Base-by-base conservation (phyloP, 225 moss, liverwort and hornwort species). In the Marchantia paleacea region DNA sequence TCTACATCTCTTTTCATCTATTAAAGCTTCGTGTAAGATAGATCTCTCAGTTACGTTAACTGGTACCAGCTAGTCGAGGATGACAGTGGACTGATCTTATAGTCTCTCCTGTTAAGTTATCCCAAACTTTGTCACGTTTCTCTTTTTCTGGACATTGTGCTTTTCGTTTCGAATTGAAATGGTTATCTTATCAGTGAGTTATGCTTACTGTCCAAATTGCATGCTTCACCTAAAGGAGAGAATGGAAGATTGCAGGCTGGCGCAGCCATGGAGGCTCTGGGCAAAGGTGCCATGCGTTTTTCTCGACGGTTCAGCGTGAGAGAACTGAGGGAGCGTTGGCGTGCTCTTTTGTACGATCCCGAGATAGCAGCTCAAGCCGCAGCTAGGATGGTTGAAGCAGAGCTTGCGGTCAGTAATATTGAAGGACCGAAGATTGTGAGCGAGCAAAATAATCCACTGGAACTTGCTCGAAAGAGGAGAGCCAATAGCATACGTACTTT, bases 261-360 rank as follows among this genome's bases (percentile, higher is more conserved):
- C 83, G 97, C 95, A 75, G 95, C 97, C 69, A 95, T 97, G 84
- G 97, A 95, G 84, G 97, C 97, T 63, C 90, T 97, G 80, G 97
- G 93, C 4, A 95, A 91, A 85, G 97, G 97, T 78, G 97, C 97
- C 53, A 90, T 97, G 90, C 93, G 92, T 58, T 97, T 97, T 80
- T 95, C 97, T 52, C 90, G 89, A 53, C 92, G 91, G n/a, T 99
- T 92, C 71, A 90, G 90, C 1, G 90, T 93, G 64, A 90, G 90
- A 78, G 97, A 99, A 84, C 87, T 99, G 79, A 92, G 93, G 78
- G 97, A 95, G 87, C 89, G 97, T 80, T 99, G 97, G 97, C 92
- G 97, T 65, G 97, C 97, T 80, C 82, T 99, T 78, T 89, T 99
- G 11, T 99, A 91, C 72, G 93, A 97, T 82, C 95, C 95, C 55